Percentiles rank a stretch among this genome's conserved stretches.
Evolutionary conservation across 1,284 basidiomycete species (phyloP).

Genomic region (Inonotus obliquus): DNA sequence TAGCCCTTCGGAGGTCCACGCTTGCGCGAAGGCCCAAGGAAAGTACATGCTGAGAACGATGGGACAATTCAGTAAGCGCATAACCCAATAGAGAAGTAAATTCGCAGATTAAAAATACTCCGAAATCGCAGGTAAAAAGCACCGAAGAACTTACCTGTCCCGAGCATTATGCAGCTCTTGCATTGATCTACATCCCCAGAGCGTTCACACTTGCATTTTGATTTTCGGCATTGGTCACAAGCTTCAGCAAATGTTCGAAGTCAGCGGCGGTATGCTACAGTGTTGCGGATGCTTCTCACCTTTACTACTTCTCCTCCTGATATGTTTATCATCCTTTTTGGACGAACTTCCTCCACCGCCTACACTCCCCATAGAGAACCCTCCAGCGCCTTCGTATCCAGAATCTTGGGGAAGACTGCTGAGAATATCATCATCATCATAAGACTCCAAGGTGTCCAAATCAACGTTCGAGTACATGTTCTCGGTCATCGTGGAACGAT

Average conservation of each 20-base stretch:
- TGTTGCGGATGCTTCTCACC: slow-evolving; percentile 33
- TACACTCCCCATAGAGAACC: background rate
- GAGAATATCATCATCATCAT: slow-evolving; percentile 12
- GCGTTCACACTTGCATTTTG: slow-evolving; percentile 35
- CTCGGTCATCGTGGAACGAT: slow-evolving; percentile 1
- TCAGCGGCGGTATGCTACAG: background rate
- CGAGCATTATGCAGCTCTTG: slow-evolving; percentile 27
- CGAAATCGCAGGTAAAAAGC: background rate
- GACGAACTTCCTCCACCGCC: background rate
- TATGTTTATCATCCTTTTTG: slow-evolving; percentile 41
- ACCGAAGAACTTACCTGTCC: slow-evolving; percentile 17
- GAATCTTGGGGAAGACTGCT: slow-evolving; percentile 2
- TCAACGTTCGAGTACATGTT: slow-evolving; percentile 8
- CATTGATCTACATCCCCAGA: slow-evolving; percentile 25
- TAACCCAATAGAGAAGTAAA: background rate
- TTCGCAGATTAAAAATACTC: background rate
- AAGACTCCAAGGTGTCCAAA: slow-evolving; percentile 8
- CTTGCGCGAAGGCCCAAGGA: slow-evolving; percentile 77
- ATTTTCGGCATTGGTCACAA: slow-evolving; percentile 32
- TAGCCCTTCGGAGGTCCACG: slow-evolving; percentile 85
- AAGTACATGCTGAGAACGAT: slow-evolving; percentile 59
- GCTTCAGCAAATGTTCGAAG: slow-evolving; percentile 15
- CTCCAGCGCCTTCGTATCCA: background rate
- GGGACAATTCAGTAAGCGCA: background rate
- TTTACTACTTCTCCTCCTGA: slow-evolving; percentile 67